Base-by-base conservation (phyloP, 1,284 basidiomycete genomes). In the Papiliotrema terrestris region DNA sequence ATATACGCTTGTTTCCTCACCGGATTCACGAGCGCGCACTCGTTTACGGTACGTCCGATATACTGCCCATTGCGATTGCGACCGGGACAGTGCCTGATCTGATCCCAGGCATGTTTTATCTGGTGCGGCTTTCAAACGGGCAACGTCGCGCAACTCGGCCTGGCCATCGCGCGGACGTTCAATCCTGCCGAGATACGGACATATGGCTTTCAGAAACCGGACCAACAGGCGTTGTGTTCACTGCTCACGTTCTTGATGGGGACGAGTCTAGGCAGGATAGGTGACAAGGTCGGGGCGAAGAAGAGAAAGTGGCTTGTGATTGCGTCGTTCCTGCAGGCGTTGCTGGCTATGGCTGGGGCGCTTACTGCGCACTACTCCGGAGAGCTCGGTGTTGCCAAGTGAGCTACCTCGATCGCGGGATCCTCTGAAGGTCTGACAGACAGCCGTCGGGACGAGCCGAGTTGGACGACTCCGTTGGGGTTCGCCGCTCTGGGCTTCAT, bases 61-160 rank as follows among this genome's bases (percentile, higher is more conserved):
- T n/a, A n/a, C n/a, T n/a, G n/a, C n/a, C 23, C 44, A 5, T 25
- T 17, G 6, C n/a, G 22, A 15, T 25, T 6, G 20, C n/a, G 15
- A 19, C 9, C n/a, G 15, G 29, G 3, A 11, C 23, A 19, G 36
- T 5, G 6, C 15, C 6, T 53, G 20, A 11, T 22, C 14, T 57
- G 26, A 52, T 39, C 39, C 29, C 45, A 70, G 68, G 86, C 89
- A 9, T 81, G 88, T 57, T 91, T 84, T 70, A 83, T 92, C 22
- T 92, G 89, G 89, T 88, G 86, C 69, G 88, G 87, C 1, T 92
- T 91, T 75, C 89, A 92, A 74, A 91, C 78, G 41, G 79, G 79
- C 3, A 77, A 77, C 54, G 70, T 78, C 20, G 77, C 78, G 2
- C 78, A 87, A 78, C 80, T 87, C 22, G 78, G 83, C 2, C 76